Evolutionary conservation across 1,284 basidiomycete species (phyloP).

Genomic region (Athelia psychrophila): DNA sequence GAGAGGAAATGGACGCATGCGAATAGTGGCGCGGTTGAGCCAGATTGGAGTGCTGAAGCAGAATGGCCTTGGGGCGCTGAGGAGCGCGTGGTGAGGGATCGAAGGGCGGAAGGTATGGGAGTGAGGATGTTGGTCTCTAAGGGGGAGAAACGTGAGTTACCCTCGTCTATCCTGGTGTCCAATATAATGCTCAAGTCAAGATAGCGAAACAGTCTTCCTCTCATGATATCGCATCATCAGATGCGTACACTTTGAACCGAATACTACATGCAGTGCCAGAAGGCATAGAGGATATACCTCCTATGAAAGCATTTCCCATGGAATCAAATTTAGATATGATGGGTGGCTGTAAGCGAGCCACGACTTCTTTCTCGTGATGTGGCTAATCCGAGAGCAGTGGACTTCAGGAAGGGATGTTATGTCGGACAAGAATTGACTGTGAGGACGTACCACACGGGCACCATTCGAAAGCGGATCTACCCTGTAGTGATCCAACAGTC

Average conservation of each 20-base stretch:
- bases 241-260: slow-evolving; percentile 77
- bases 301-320: slow-evolving; percentile 83
- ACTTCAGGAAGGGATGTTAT: slow-evolving; percentile 98
- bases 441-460: slow-evolving; percentile 93
- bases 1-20: slow-evolving; percentile 48
- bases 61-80: slow-evolving; percentile 63
- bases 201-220: slow-evolving; percentile 53
- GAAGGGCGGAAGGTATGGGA: slow-evolving; percentile 79
- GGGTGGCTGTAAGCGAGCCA: slow-evolving; percentile 71
- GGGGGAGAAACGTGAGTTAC: slow-evolving; percentile 68
- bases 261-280: slow-evolving; percentile 88
- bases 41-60: slow-evolving; percentile 49
- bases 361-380: slow-evolving; percentile 1
- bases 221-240: slow-evolving; percentile 48
- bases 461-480: slow-evolving; percentile 87
- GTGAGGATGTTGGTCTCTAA: slow-evolving; percentile 65
- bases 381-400: slow-evolving; percentile 53
- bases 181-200: not conserved
- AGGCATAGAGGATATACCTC: slow-evolving; percentile 76
- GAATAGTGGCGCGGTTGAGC: slow-evolving; percentile 66
- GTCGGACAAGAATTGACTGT: slow-evolving; percentile 98
- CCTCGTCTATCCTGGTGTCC: slow-evolving; percentile 4
- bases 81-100: slow-evolving; percentile 56
- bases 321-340: slow-evolving; percentile 94
- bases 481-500: slow-evolving; percentile 60